These are phyloP conservation scores for Crithidia expoeki DNA, from an alignment of 208 protist species.

Conservation along the genomic window DNA sequence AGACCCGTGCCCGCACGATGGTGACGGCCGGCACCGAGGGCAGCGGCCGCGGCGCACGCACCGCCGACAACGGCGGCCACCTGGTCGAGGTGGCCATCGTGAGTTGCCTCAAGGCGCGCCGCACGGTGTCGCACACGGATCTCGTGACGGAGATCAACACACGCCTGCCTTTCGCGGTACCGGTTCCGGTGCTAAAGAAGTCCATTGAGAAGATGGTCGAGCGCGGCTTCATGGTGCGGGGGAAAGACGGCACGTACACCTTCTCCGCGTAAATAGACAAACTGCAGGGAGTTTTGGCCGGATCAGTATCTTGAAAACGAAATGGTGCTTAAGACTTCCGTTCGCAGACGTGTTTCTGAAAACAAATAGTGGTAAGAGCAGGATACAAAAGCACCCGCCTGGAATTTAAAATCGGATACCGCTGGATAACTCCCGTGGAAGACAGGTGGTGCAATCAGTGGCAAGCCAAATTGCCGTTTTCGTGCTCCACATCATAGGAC, in stretches of 20 bases:
- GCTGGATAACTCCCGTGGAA: too few species aligned
- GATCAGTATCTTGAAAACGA: background rate
- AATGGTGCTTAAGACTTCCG: background rate
- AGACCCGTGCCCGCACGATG: conserved; percentile 16
- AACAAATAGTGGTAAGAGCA: too few species aligned
- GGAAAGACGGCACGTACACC: conserved; percentile 71
- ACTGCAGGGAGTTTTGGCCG: background rate
- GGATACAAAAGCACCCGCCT: too few species aligned
- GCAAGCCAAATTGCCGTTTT: too few species aligned
- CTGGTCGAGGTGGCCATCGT: conserved; percentile 93
- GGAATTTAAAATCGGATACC: too few species aligned
- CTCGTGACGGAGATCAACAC: conserved; percentile 83
- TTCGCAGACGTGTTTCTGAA: too few species aligned
- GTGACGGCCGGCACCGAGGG: conserved; percentile 23
- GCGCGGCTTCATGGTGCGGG: conserved; percentile 93
- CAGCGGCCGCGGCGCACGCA: conserved; percentile 26
- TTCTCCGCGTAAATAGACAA: conserved; percentile 85
- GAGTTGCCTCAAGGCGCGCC: conserved; percentile 93
- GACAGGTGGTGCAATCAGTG: too few species aligned
- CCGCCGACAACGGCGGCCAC: conserved; percentile 71
- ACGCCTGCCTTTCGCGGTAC: conserved; percentile 87
- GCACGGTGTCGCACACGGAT: conserved; percentile 71
- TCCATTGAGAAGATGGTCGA: conserved; percentile 94
- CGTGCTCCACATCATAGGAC: too few species aligned
- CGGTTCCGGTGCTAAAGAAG: conserved; percentile 90